A percentile compares a stretch with the other conserved stretches of the same genome.
These are phyloP conservation scores for Trichoderma harzianum DNA, from an alignment of 2,329 filamentous ascomycete species.

Conservation along the genomic window DNA sequence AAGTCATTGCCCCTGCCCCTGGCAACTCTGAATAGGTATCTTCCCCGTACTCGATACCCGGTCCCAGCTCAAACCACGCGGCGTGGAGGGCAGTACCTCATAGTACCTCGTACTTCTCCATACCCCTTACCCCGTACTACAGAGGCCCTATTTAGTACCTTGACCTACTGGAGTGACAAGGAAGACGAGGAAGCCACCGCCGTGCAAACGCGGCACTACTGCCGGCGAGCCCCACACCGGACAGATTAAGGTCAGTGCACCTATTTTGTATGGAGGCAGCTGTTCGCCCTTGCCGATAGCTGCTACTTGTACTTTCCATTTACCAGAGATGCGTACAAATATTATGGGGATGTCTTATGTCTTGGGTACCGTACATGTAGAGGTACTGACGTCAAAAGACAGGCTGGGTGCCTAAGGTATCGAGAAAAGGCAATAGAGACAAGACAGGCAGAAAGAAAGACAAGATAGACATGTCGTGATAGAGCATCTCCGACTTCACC, in stretches of 20 bases:
- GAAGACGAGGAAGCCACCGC: conserved; percentile 6
- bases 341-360: background rate
- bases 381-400: background rate
- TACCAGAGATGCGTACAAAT: background rate
- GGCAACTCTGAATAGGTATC: background rate
- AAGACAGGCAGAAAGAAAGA: background rate
- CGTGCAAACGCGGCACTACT: conserved; percentile 17
- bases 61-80: background rate
- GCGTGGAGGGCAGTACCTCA: background rate
- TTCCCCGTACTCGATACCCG: background rate
- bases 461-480: background rate
- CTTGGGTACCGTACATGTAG: background rate
- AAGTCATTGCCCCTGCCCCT: background rate
- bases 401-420: background rate
- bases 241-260: conserved; percentile 9
- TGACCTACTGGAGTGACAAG: background rate
- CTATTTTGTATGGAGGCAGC: background rate
- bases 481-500: background rate
- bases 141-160: background rate
- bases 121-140: conserved; percentile 7
- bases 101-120: background rate
- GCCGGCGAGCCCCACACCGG: conserved; percentile 14
- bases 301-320: background rate
- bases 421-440: background rate
- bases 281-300: background rate